Conservation (phyloP, 78 protist species). For the Dictyostelium brefeldianum region DNA sequence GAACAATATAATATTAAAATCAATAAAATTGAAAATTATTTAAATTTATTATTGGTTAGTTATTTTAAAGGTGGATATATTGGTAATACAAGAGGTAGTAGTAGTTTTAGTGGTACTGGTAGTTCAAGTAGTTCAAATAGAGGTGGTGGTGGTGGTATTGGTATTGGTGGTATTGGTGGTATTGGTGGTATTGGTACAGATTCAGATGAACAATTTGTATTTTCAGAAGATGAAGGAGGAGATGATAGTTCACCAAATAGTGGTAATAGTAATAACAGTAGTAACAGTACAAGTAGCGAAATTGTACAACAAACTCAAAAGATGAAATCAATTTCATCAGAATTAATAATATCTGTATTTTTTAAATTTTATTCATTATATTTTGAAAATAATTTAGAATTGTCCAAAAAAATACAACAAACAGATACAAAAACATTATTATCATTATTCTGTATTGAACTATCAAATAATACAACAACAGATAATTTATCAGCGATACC, state of each 20-base stretch:
- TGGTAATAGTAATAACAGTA: background rate
- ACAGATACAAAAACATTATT: background rate
- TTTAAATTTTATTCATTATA: conserved; percentile 12
- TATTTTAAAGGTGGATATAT: conserved; percentile 4
- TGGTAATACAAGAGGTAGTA: background rate
- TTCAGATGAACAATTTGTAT: background rate
- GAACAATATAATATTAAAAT: background rate
- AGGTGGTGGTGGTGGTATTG: background rate
- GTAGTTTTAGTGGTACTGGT: background rate
- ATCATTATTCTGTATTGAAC: conserved; percentile 9
- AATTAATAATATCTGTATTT: background rate
- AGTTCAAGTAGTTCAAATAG: background rate
- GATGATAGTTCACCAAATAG: background rate
- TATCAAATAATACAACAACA: background rate
- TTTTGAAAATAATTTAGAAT: background rate
- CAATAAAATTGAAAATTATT: background rate
- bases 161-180: background rate
- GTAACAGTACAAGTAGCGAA: background rate
- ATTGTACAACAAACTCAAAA: conserved; percentile 87
- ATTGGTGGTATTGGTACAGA: background rate
- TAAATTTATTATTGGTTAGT: conserved; percentile 1
- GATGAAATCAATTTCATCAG: conserved; percentile 87
- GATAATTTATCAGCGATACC: background rate
- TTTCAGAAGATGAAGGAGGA: background rate
- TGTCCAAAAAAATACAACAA: background rate